Percentiles rank a stretch among this genome's conserved stretches.
phyloP scores from a whole-genome alignment of 306 rosid genomes.

The Citrullus mucosospermus region DNA sequence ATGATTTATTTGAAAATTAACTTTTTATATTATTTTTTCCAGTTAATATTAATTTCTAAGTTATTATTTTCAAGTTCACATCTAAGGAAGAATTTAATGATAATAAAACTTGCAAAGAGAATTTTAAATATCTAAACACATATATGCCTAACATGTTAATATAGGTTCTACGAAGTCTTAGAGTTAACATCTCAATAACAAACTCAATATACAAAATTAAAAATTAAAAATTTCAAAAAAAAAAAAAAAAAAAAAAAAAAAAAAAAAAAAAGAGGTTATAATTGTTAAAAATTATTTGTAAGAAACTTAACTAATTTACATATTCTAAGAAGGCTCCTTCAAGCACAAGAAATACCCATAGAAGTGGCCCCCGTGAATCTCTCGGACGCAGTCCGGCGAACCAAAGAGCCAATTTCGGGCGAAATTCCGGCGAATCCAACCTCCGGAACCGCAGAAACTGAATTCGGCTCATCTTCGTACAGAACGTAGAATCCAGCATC shows the following conservation, averaged over 20 bases:
- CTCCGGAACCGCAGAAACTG: background rate
- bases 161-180: background rate
- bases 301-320: background rate
- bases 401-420: conserved; percentile 2
- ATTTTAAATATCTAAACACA: background rate
- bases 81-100: no score
- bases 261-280: background rate
- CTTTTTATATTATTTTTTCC: no score
- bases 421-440: background rate
- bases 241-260: background rate
- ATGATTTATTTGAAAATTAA: no score
- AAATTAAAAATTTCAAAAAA: background rate
- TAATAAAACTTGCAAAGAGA: background rate
- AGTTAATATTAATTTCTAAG: no score
- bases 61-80: no score
- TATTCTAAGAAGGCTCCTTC: background rate
- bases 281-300: background rate
- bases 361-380: conserved; percentile 4
- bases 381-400: conserved; percentile 3
- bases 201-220: background rate
- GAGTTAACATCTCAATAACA: background rate
- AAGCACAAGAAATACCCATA: conserved; percentile 11
- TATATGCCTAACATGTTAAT: background rate
- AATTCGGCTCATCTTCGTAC: background rate
- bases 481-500: background rate